A percentile compares a stretch with the other conserved stretches of the same genome.
Conservation (phyloP, 1,139 yeast genomes). For the Yamadazyma sp. region DNA sequence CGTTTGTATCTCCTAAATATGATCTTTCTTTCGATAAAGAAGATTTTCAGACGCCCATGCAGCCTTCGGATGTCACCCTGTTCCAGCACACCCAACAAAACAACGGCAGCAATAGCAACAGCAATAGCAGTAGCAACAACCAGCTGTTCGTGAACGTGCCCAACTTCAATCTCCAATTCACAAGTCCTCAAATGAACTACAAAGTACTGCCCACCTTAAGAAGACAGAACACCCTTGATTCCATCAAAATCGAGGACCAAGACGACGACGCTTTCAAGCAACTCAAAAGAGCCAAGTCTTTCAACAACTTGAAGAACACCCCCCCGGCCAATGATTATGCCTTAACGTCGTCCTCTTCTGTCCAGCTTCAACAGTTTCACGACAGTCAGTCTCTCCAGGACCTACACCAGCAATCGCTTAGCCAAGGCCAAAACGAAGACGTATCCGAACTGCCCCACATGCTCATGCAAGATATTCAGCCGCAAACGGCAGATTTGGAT, state of each 20-base stretch:
- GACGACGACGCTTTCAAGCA: constrained; percentile 49
- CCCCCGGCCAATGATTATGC: not conserved
- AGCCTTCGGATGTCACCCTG: constrained; percentile 8
- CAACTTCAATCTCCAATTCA: constrained; percentile 11
- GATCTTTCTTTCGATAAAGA: constrained; percentile 26
- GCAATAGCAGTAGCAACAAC: constrained; percentile 2
- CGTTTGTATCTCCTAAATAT: constrained; percentile 42
- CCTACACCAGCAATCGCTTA: constrained; percentile 1
- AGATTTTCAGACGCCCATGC: constrained; percentile 35
- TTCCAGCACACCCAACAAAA: not conserved
- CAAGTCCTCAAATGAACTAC: constrained; percentile 8
- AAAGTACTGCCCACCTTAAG: constrained; percentile 15
- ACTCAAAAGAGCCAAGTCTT: constrained; percentile 39
- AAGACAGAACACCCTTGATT: constrained; percentile 28
- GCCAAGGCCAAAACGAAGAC: not conserved
- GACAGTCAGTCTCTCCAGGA: constrained; percentile 1
- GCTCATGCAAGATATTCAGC: constrained; percentile 1
- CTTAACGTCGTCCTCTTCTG: constrained; percentile 1
- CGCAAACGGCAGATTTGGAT: no score
- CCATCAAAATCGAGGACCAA: constrained; percentile 40
- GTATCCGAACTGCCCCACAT: not conserved
- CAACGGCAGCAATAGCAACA: not conserved
- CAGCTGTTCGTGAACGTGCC: constrained; percentile 8
- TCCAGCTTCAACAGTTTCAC: constrained; percentile 2
- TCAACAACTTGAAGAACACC: constrained; percentile 6